Base-by-base conservation (phyloP, 495 filamentous ascomycete species). In the Talaromyces stipitatus region DNA sequence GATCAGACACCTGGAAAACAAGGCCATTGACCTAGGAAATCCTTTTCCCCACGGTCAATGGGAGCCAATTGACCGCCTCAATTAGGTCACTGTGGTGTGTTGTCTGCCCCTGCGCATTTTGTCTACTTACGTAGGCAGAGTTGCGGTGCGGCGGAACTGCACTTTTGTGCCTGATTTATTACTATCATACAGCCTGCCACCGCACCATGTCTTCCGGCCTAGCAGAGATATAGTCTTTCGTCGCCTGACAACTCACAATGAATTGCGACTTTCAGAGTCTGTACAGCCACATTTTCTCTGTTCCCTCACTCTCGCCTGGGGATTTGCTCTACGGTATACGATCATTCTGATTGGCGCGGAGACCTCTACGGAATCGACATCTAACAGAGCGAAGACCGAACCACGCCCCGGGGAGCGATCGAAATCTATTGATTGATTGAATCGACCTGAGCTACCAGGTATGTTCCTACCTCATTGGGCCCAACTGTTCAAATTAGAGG, bases 231-330 rank as follows among this genome's bases (percentile, higher is more conserved):
- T 55, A 43, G 62, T 59, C 63, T 62, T 63, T 56, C 54, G 56
- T 58, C 59, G 43, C 46, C 45, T 26, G 58, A 57, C 62, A 50
- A 58, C 68, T 61, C 72, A 75, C 67, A 50, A 76, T 76, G 73
- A 66, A 64, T 67, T 63, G 47, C 64, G 53, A 58, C 57, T 61
- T 50, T 54, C 58, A 58, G 29, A 56, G 59, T 46, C 46, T 58
- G 41, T 46, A 57, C 56, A 60, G 59, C 54, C 63, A 60, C 67
- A 57, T 67, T 57, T 58, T 64, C 53, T 46, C 54, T 55, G 47
- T 30, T 55, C 48, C 18, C 56, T 50, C 52, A 22, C 33, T 48
- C 48, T 22, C 58, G 24, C 53, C 56, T 58, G 47, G 45, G 54
- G 60, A 18, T 46, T 52, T 58, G 63, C 33, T 43, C 22, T 46